Evolutionary conservation across 2,329 filamentous ascomycete species (phyloP), one percentile per base, ranked within the genome.

Genomic region (Aureobasidium musti): DNA sequence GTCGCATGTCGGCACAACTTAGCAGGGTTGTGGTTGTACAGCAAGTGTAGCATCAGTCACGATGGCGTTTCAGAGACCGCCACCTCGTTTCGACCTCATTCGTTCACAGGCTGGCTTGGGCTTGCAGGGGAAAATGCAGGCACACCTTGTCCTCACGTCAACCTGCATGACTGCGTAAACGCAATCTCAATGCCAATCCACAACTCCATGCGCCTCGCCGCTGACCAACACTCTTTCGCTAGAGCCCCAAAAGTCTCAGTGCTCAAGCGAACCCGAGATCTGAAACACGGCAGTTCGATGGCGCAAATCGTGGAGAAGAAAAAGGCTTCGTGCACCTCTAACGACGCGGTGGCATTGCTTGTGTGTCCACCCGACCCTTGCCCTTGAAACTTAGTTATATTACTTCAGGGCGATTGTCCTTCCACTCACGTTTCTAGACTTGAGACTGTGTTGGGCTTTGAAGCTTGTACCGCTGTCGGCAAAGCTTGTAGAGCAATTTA

Each of bases 241-340:
- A 54, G 35, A 39, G 35, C 35, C 35, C 2, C 35, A 39, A 30
- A 41, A 14, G 17, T 23, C 8, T 8, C 28, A 14, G 10, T 45
- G 37, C 19, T 33, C 39, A 5, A 61, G 30, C 41, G 30, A 35
- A 47, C 19, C n/a, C 57, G 30, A 49, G 37, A 37, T 35, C 57
- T 61, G 57, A 61, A 61, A 61, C 57, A 49, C 57, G 57, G 26
- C 43, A 59, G 21, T 10, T 30, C 19, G 26, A 23, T 47, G 33
- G 57, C 39, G 41, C 57, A 49, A 47, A 61, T 19, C 43, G 41
- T 49, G 57, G 41, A 61, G 57, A 28, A 37, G 23, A 26, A 11
- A 35, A 35, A 47, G 37, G 56, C 39, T 59, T 59, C 35, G 52
- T 54, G 37, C 52, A 21, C 30, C 28, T 33, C 6, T 19, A 37